phyloP scores from a whole-genome alignment of 805 yeast species.

The Candida nanaspora region DNA sequence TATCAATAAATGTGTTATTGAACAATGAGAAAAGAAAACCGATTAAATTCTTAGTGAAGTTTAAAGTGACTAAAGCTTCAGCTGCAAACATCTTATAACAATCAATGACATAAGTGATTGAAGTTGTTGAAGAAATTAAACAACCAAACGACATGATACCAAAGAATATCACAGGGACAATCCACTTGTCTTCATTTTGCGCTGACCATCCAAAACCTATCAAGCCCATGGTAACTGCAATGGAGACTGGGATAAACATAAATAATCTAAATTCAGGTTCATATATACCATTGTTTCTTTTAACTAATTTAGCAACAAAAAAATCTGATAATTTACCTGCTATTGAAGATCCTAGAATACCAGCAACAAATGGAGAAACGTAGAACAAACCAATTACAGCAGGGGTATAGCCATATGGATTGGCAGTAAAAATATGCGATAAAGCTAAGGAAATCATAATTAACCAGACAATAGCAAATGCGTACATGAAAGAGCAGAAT shows the following conservation, averaged over 20 bases:
- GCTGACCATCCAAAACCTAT: constrained; percentile 63
- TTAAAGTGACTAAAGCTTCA: constrained; percentile 51
- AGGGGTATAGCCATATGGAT: constrained; percentile 38
- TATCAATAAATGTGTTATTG: constrained; percentile 37
- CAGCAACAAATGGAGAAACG: constrained; percentile 50
- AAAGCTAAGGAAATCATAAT: constrained; percentile 54
- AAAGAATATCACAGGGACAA: constrained; percentile 50
- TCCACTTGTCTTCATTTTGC: constrained; percentile 39
- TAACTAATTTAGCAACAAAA: constrained; percentile 36
- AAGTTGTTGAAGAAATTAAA: constrained; percentile 53
- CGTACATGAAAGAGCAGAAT: constrained; percentile 44
- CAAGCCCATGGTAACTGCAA: constrained; percentile 39
- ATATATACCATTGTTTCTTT: constrained; percentile 44
- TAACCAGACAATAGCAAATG: constrained; percentile 57
- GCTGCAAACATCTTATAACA: constrained; percentile 50
- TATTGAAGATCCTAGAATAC: constrained; percentile 46
- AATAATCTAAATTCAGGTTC: constrained; percentile 57
- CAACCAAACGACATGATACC: constrained; percentile 55
- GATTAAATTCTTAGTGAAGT: constrained; percentile 44
- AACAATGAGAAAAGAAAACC: constrained; percentile 54
- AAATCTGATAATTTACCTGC: constrained; percentile 47
- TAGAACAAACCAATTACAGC: constrained; percentile 47
- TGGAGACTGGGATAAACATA: constrained; percentile 43
- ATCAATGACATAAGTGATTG: constrained; percentile 54
- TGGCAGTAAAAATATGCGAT: constrained; percentile 37